A percentile compares a stretch with the other conserved stretches of the same genome.
These are phyloP conservation scores for Calonectria hawksworthii DNA, from an alignment of 2,329 filamentous ascomycete genomes.

Conservation along the genomic window DNA sequence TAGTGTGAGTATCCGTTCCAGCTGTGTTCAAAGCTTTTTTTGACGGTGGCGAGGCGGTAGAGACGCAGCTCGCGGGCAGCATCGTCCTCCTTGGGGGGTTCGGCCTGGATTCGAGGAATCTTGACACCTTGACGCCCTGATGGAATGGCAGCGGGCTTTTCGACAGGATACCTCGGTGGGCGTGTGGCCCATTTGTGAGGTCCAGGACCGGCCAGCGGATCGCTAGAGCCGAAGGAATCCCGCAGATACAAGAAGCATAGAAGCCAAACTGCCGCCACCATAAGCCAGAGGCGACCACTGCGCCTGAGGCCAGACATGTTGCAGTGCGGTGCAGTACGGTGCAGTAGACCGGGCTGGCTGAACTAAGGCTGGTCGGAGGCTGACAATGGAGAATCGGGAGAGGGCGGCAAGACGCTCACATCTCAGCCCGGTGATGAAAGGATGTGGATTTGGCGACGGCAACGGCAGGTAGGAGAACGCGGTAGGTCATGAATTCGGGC, in stretches of 20 bases:
- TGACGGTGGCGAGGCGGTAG: constrained; percentile 59
- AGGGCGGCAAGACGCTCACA: constrained; percentile 23
- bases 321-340: not conserved
- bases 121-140: constrained; percentile 42
- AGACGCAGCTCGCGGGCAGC: constrained; percentile 49
- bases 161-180: constrained; percentile 41
- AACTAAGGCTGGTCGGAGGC: constrained; percentile 13
- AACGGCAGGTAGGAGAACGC: constrained; percentile 7
- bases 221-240: constrained; percentile 37
- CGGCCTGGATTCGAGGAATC: constrained; percentile 49
- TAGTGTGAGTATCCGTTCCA: constrained; percentile 72
- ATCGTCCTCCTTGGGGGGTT: constrained; percentile 48
- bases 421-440: constrained; percentile 21
- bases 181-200: constrained; percentile 41
- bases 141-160: constrained; percentile 50
- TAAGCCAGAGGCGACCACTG: constrained; percentile 43
- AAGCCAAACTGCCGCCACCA: constrained; percentile 40
- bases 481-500: constrained; percentile 17
- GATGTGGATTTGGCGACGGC: constrained; percentile 17
- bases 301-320: constrained; percentile 35
- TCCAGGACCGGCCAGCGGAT: constrained; percentile 41
- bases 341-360: constrained; percentile 13
- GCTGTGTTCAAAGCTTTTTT: constrained; percentile 65
- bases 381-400: constrained; percentile 13
- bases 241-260: constrained; percentile 45